Evolutionary conservation across 2,329 filamentous ascomycete species (phyloP), one percentile per base, ranked within the genome.

Genomic region (Monilinia vaccinii-corymbosi): DNA sequence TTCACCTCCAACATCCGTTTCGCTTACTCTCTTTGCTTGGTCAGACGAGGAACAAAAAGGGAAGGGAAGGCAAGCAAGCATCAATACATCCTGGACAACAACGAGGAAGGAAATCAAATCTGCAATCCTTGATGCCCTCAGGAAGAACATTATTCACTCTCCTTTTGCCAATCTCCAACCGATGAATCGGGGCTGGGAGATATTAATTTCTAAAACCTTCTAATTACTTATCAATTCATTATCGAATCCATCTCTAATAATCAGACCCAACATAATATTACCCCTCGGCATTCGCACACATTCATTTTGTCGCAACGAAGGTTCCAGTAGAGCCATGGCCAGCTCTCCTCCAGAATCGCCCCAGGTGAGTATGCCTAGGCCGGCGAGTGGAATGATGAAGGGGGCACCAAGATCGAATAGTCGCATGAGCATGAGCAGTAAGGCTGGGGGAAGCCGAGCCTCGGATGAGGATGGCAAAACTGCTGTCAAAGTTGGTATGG

Each of bases 401-500:
- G 51, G 51, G 69, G 81, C 89, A 49, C 80, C 87, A 47, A 75
- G 90, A 73, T 94, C 89, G 72, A 89, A 81, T 67, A 96, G 91
- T 76, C 88, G 92, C 68, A 79, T 96, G 81, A 96, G 91, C 77
- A 87, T 88, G 78, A 86, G 81, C 69, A 89, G 88, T 76, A 93
- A 88, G 60, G 77, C 80, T 56, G 86, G 85, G 85, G 85, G 87
- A 64, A 96, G 90, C 75, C 84, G 90, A 71, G 87, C 88, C 28
- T 96, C 91, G 0, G 92, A 97, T 70, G 92, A 97, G 68, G 92
- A 96, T 73, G 82, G 81, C 64, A 92, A 89, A 73, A 96, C 92
- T 8, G 89, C 92, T 31, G 92, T 97, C 76, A 94, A 90, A 93
- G 92, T 97, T 73, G 92, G 92, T 97, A 83, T 69, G 91, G 88